phyloP scores from a whole-genome alignment of 2,329 filamentous ascomycete genomes.

The Ophiocordyceps australis region DNA sequence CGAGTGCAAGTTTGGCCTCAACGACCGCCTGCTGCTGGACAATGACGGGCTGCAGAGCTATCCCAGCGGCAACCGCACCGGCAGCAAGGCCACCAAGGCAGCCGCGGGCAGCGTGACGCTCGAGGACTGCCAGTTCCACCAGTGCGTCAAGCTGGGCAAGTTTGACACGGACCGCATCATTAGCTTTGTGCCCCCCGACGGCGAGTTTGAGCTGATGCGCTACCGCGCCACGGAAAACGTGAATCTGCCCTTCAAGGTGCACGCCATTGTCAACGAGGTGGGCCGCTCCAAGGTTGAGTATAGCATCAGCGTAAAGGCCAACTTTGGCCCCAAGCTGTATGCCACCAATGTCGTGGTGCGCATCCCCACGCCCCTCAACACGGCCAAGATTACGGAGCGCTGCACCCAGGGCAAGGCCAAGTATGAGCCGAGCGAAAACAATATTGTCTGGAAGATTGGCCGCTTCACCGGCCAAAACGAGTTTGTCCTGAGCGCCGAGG shows the following conservation, averaged over 20 bases:
- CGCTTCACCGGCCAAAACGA: conserved; percentile 98
- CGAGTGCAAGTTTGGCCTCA: conserved; percentile 97
- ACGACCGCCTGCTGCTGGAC: conserved; percentile 87
- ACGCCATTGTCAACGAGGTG: conserved; percentile 94
- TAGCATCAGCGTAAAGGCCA: conserved; percentile 91
- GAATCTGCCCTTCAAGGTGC: conserved; percentile 95
- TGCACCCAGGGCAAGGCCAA: conserved; percentile 95
- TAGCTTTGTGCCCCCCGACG: conserved; percentile 89
- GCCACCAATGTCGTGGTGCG: conserved; percentile 90
- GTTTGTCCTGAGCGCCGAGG: conserved; percentile 87
- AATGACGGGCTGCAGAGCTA: conserved; percentile 46
- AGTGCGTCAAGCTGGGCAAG: conserved; percentile 93
- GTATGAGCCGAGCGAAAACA: conserved; percentile 95
- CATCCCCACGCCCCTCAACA: conserved; percentile 92
- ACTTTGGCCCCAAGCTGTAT: conserved; percentile 91
- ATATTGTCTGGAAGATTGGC: conserved; percentile 97
- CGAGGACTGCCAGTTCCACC: conserved; percentile 97
- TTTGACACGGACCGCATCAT: conserved; percentile 96
- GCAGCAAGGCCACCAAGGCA: conserved; percentile 81
- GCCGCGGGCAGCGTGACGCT: conserved; percentile 89
- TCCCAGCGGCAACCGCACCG: conserved; percentile 58
- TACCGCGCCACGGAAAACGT: conserved; percentile 98
- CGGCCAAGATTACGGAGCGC: conserved; percentile 79
- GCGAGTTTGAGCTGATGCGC: conserved; percentile 96
- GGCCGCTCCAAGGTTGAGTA: conserved; percentile 97